These are phyloP conservation scores for Claviceps maximensis DNA, from an alignment of 2,329 filamentous ascomycete species.

Conservation along the genomic window DNA sequence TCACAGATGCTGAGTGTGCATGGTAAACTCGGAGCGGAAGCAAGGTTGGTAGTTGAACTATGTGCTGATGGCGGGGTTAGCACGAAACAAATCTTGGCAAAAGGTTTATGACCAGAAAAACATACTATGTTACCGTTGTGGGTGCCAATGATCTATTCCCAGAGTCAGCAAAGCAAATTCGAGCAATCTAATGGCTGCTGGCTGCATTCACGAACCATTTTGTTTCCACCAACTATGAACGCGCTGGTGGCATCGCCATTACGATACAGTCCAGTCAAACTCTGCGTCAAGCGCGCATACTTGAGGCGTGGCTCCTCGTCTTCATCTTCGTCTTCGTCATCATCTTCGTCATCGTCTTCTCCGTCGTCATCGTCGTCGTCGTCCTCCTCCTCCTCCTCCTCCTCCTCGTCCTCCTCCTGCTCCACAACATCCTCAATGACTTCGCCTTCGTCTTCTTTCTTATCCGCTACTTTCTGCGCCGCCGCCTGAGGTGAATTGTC, in stretches of 20 bases:
- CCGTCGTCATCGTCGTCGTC: slow-evolving; percentile 32
- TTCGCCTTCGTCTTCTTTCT: slow-evolving; percentile 29
- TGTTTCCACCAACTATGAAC: slow-evolving; percentile 84
- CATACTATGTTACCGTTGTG: slow-evolving; percentile 93
- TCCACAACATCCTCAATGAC: slow-evolving; percentile 37
- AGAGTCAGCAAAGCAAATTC: slow-evolving; percentile 9
- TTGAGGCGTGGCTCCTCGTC: slow-evolving; percentile 93
- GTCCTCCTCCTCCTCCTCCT: slow-evolving; percentile 23
- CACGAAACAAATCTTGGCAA: neutral
- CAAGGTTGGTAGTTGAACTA: slow-evolving; percentile 71
- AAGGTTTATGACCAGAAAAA: slow-evolving; percentile 8
- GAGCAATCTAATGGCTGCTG: slow-evolving; percentile 7
- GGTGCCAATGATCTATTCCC: slow-evolving; percentile 68
- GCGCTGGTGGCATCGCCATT: slow-evolving; percentile 91
- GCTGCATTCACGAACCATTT: slow-evolving; percentile 57
- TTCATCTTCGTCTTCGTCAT: slow-evolving; percentile 67
- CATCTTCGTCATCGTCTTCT: slow-evolving; percentile 44
- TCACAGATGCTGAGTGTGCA: slow-evolving; percentile 85
- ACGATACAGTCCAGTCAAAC: slow-evolving; percentile 69
- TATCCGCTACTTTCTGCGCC: slow-evolving; percentile 4
- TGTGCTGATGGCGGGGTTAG: slow-evolving; percentile 44
- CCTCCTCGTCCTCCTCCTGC: slow-evolving; percentile 11
- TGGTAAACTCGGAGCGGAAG: slow-evolving; percentile 76
- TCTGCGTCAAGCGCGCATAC: slow-evolving; percentile 75
- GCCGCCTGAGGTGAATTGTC: neutral